Conservation (phyloP, 179 eudicot species). For the Sideroxylon spinosum region DNA sequence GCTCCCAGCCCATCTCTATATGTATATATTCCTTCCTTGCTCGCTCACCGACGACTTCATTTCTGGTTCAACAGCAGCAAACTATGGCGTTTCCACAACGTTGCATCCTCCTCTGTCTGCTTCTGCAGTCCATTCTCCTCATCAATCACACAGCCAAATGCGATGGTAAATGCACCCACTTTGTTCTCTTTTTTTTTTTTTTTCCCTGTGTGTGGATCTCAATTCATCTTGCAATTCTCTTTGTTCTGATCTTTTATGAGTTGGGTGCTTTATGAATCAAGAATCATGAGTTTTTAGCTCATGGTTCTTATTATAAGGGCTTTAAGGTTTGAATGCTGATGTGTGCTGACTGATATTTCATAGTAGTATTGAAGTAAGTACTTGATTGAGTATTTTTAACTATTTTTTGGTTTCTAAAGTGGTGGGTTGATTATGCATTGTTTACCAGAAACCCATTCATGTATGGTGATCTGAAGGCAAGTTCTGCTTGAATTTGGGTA, state of each 20-base stretch:
- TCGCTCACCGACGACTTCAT: neutral
- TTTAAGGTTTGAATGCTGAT: too few species aligned
- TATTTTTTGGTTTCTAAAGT: too few species aligned
- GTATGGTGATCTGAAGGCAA: neutral
- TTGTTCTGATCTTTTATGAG: neutral
- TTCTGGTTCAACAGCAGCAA: neutral
- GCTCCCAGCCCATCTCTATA: too few species aligned
- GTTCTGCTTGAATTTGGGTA: neutral
- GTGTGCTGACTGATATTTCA: too few species aligned
- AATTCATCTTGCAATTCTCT: neutral
- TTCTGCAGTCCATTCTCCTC: slow-evolving; percentile 33
- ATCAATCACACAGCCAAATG: slow-evolving; percentile 41
- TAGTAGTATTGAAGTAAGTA: too few species aligned
- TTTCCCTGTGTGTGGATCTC: neutral
- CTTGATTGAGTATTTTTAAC: too few species aligned
- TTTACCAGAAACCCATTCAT: neutral
- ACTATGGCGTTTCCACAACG: slow-evolving; percentile 38
- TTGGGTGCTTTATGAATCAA: neutral
- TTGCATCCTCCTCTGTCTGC: slow-evolving; percentile 30
- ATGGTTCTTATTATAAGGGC: too few species aligned
- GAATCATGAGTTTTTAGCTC: too few species aligned
- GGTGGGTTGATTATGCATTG: too few species aligned
- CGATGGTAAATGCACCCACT: slow-evolving; percentile 29
- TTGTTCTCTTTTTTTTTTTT: neutral
- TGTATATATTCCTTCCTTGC: neutral